phyloP scores from a whole-genome alignment of 257 asterid species.

The Gardenia jasminoides region DNA sequence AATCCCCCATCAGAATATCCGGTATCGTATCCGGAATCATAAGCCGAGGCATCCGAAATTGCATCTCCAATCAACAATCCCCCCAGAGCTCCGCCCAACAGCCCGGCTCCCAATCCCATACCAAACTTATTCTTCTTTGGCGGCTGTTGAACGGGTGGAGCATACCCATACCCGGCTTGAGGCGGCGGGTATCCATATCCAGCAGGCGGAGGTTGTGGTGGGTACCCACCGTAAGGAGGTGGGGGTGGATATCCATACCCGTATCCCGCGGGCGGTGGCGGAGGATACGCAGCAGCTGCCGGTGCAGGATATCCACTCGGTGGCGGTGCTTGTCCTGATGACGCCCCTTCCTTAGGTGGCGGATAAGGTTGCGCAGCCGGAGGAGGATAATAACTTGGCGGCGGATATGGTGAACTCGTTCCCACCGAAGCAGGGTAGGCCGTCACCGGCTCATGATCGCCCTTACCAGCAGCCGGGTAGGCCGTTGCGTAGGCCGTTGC shows the following conservation, averaged over 20 bases:
- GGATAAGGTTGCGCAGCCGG: slow-evolving; percentile 29
- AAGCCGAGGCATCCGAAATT: slow-evolving; percentile 51
- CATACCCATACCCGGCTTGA: slow-evolving; percentile 46
- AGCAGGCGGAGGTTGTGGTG: slow-evolving; percentile 33
- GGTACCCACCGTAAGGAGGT: slow-evolving; percentile 19
- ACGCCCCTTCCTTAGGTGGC: slow-evolving; percentile 22
- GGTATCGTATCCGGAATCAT: slow-evolving; percentile 39
- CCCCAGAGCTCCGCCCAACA: slow-evolving; percentile 78
- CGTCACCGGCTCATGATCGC: slow-evolving; percentile 28
- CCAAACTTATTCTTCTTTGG: slow-evolving; percentile 55
- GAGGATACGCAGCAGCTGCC: slow-evolving; percentile 5
- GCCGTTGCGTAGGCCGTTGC: slow-evolving; percentile 23
- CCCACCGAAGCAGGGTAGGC: slow-evolving; percentile 53
- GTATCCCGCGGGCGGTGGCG: slow-evolving; percentile 14
- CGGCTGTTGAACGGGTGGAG: slow-evolving; percentile 42
- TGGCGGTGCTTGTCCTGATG: not conserved
- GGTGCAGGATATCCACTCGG: not conserved
- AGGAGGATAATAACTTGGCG: slow-evolving; percentile 35
- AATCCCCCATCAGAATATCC: slow-evolving; percentile 20
- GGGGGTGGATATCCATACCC: slow-evolving; percentile 18
- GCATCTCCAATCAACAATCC: slow-evolving; percentile 70
- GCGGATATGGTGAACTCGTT: slow-evolving; percentile 40
- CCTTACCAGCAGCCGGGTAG: slow-evolving; percentile 34
- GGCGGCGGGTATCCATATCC: slow-evolving; percentile 44
- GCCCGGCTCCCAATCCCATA: slow-evolving; percentile 78